Base-by-base conservation (phyloP, 2,329 filamentous ascomycete species). In the Clarireedia hainanense region DNA sequence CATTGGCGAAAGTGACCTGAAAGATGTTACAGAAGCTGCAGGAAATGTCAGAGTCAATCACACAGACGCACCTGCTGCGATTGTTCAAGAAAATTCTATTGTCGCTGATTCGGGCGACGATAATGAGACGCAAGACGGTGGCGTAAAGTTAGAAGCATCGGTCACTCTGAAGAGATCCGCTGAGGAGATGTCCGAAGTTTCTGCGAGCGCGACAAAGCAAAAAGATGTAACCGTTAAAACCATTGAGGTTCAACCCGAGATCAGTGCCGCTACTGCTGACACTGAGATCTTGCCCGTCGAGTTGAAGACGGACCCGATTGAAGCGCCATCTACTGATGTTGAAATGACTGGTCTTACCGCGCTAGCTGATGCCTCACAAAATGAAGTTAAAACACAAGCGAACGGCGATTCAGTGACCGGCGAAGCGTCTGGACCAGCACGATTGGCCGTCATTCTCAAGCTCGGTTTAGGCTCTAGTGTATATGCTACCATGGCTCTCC, bases 401-500 rank as follows among this genome's bases (percentile, higher is more conserved):
- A 12, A 5, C 1, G 40, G n/a, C 30, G 46, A 48, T n/a, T 5
- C 23, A n/a, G 6, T 15, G 17, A 9, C 9, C 7, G 10, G 17
- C 3, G 49, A 43, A 23, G 50, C 48, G 23, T 6, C 26, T n/a
- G 36, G 14, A 49, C 50, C 55, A 56, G 50, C 59, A 50, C 85
- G 86, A 65, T 73, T 89, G 17, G 88, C 85, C 0, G 77, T 90
- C 0, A 72, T 88, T 26, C 69, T 94, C 63, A 89, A 84, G 68
- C 80, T 95, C 71, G 85, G 89, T 68, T 76, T 95, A 27, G 86
- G 83, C 1, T 83, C 84, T 49, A 91, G 88, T 67, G 86, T 89
- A 66, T 95, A 95, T 72, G 89, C 89, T 0, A 95, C 89, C 0
- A 89, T 95, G 76, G 87, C 88, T 12, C 69, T 95, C 61, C 75